Conservation (phyloP, 352 stramenopile species). For the Globisporangium apiculatum region DNA sequence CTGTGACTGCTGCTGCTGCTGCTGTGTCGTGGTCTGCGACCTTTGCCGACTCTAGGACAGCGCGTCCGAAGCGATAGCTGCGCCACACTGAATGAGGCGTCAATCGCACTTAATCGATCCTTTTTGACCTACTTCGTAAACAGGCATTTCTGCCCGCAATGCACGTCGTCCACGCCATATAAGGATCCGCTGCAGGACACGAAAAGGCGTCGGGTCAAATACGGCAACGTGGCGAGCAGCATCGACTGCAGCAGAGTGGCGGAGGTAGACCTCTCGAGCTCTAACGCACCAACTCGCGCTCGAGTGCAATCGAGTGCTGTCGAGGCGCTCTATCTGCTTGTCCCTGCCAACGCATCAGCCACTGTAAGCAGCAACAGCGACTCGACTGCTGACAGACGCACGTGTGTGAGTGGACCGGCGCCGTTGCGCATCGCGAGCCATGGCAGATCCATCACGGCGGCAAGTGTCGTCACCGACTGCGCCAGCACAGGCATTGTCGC, state of each 20-base stretch:
- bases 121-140: too few species aligned
- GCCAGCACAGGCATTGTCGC: slow-evolving; percentile 24
- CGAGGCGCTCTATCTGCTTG: too few species aligned
- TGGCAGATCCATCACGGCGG: slow-evolving; percentile 12
- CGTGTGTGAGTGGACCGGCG: too few species aligned
- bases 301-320: neutral
- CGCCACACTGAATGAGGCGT: too few species aligned
- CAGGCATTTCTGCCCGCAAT: too few species aligned
- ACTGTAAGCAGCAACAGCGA: neutral
- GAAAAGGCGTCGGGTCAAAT: neutral
- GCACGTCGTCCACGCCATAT: too few species aligned
- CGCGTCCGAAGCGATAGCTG: too few species aligned
- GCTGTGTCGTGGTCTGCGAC: neutral
- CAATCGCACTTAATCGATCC: too few species aligned
- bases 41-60: too few species aligned
- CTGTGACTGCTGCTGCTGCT: neutral
- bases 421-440: neutral
- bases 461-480: neutral
- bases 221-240: too few species aligned
- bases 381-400: neutral
- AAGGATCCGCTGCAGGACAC: neutral
- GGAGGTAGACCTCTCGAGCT: too few species aligned
- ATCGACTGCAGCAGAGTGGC: too few species aligned
- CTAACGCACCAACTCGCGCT: neutral
- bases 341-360: neutral